Evolutionary conservation across 2,329 filamentous ascomycete genomes (phyloP), one percentile per base, ranked within the genome.

Genomic region (Trichoderma citrinoviride): DNA sequence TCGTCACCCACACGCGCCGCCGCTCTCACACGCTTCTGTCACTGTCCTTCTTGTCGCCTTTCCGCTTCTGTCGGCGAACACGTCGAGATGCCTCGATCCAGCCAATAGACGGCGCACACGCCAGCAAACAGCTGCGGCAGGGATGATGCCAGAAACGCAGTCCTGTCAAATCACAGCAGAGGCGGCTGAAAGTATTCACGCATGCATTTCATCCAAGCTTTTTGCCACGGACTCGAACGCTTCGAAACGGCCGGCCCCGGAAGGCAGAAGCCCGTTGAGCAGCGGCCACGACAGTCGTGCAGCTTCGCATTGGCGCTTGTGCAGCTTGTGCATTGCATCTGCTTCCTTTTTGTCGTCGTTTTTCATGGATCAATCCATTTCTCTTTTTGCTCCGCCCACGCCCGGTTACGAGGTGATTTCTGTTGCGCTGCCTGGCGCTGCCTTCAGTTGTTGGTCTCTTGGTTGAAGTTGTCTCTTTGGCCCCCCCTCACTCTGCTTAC

Each of bases 261-360:
- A 58, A 46, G 37, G 58, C 58, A 43, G 46, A 43, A 37, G 74
- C 68, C 79, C 79, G 79, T 77, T 80, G 74, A 79, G 76, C 72
- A 75, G 73, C 73, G 79, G 80, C 80, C 80, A 82, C 80, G 80
- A 81, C 79, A 79, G 67, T 76, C 73, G 64, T 81, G 79, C 78
- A 80, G 77, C 70, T 66, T 56, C 55, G 56, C 56, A 40, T 60
- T 33, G 19, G 46, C 40, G 57, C 57, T 61, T 61, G 46, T 52
- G 57, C 56, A 58, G 44, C 44, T 60, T 60, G 56, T 60, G 56
- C 56, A 58, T 58, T n/a, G 27, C 49, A 7, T 17, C n/a, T 43
- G 25, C n/a, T n/a, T 8, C n/a, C 15, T 25, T 29, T 50, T 29
- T 7, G 5, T 3, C 7, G 4, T 7, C 41, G 3, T 19, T 44